Percentiles rank a stretch among this genome's conserved stretches.
Conservation (phyloP, 768 basidiomycete genomes). For the Suillus hirtellus region DNA sequence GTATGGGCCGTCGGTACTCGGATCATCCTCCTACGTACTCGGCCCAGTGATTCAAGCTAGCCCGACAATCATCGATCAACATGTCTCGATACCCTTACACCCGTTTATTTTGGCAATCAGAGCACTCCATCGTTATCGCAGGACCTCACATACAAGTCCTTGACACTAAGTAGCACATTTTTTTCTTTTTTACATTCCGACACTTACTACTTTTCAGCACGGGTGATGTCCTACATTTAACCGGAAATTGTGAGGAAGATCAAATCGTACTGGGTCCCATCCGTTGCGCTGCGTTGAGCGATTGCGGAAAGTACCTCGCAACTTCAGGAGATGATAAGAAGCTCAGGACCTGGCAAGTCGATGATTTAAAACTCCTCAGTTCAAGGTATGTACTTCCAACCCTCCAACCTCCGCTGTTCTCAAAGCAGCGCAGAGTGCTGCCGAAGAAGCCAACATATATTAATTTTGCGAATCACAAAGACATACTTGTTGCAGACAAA, state of each 20-base stretch:
- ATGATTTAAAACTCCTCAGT: constrained; percentile 54
- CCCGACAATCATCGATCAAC: background rate
- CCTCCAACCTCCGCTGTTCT: background rate
- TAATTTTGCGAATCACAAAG: constrained; percentile 58
- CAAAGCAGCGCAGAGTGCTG: constrained; percentile 55
- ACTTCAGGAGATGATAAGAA: constrained; percentile 80
- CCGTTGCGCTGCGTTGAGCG: constrained; percentile 56
- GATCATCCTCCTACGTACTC: background rate
- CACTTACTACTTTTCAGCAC: constrained; percentile 40
- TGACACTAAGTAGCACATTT: constrained; percentile 47
- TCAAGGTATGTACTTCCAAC: constrained; percentile 50
- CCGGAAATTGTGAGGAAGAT: constrained; percentile 33
- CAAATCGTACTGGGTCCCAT: constrained; percentile 53
- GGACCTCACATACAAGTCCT: constrained; percentile 67
- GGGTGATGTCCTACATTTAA: constrained; percentile 51
- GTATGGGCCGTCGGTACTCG: background rate
- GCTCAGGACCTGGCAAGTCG: constrained; percentile 73
- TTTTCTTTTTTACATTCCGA: constrained; percentile 5
- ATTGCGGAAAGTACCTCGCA: constrained; percentile 47
- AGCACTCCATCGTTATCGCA: constrained; percentile 44
- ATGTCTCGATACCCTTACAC: constrained; percentile 53
- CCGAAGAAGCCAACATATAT: constrained; percentile 82
- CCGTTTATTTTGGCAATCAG: constrained; percentile 41
- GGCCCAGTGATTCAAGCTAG: background rate
- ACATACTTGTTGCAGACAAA: constrained; percentile 86